Base-by-base conservation (phyloP, 2,329 filamentous ascomycete genomes). In the Cladophialophora bantiana region DNA sequence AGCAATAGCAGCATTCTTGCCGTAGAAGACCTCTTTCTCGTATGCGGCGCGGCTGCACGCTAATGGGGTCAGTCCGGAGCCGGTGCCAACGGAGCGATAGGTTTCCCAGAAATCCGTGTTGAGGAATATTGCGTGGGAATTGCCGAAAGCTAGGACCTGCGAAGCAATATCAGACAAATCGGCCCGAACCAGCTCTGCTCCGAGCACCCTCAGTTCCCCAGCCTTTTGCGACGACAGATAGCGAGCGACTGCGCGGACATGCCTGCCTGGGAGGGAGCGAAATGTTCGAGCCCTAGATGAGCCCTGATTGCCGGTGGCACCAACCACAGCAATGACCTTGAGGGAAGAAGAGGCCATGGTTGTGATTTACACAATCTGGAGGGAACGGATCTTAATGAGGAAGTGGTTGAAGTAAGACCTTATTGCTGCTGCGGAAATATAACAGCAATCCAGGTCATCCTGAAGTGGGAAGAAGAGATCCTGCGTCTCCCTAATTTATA, bases 221-320 rank as follows among this genome's bases (percentile, higher is more conserved):
- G 66, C 66, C 52, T 56, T 50, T 61, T 68, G 35, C 15, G 61
- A 65, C 15, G 61, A 62, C 5, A 53, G 60, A 36, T 68, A 65
- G 34, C 66, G 66, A 15, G 61, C 65, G 31, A 68, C 36, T 48
- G 62, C 59, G 18, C 62, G 64, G 36, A 66, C 64, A 13, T 40
- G 42, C 64, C 64, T 62, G 26, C 20, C 34, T 5, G 64, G 59
- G 7, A 54, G 40, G 52, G 59, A 62, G 42, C 59, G 59, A 34
- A 66, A 66, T 18, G 64, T 62, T 9, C 59, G 59, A 20, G 64
- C 64, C 7, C 62, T 59, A 42, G 53, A 59, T 9, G 59, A 59
- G 26, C 64, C 64, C 15, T 66, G 64, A 54, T 38, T 57, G 12
- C 59, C 64, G 4, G 64, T 66, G 20, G 59, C 64, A 13, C 64